A percentile compares a stretch with the other conserved stretches of the same genome.
These are phyloP conservation scores for Leccinellum rugosiceps DNA, from an alignment of 768 basidiomycete genomes.

Conservation along the genomic window DNA sequence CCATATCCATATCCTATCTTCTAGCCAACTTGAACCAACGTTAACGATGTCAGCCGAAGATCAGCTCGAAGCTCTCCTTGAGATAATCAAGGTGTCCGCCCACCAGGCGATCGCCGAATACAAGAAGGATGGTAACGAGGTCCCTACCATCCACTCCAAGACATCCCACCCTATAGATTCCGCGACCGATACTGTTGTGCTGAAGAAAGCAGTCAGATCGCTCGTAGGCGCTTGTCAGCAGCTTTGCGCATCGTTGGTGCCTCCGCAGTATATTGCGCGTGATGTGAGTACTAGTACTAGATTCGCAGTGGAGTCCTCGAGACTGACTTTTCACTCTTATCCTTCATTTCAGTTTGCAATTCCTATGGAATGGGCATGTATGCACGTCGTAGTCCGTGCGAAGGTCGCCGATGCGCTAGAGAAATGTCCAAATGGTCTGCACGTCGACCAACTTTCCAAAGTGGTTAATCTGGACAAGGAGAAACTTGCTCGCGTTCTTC, in stretches of 20 bases:
- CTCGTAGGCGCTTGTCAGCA: neutral
- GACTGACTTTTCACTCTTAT: no score
- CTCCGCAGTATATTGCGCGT: neutral
- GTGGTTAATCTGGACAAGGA: neutral
- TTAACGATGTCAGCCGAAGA: neutral
- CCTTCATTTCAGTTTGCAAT: no score
- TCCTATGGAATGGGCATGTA: no score
- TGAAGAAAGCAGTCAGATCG: neutral
- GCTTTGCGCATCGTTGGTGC: neutral
- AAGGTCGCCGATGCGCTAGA: no score
- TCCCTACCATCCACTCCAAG: no score
- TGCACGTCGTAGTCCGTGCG: no score
- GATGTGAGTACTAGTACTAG: neutral
- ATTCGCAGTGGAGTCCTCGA: no score
- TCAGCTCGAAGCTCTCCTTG: neutral
- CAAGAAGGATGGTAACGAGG: neutral
- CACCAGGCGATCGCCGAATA: neutral
- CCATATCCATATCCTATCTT: neutral
- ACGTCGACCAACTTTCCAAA: neutral
- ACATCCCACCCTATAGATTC: no score
- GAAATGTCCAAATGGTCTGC: neutral
- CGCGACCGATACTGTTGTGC: no score
- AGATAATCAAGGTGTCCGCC: neutral
- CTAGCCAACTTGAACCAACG: no score
- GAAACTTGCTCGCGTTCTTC: conserved; percentile 23